Conservation (phyloP, 2,329 filamentous ascomycete genomes). For the Penicillium polonicum region DNA sequence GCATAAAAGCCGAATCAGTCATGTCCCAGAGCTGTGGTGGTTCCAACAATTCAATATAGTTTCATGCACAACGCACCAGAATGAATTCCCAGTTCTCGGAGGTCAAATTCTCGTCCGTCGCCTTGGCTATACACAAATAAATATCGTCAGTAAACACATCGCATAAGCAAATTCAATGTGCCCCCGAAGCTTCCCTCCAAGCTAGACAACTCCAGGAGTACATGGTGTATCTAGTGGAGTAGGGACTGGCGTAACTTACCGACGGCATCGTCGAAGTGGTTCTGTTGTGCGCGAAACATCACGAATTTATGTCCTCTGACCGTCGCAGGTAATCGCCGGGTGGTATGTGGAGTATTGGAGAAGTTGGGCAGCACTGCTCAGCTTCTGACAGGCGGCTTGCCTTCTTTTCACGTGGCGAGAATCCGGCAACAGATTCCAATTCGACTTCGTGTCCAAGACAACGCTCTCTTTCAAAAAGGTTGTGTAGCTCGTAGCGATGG, state of each 20-base stretch:
- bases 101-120: slow-evolving; percentile 97
- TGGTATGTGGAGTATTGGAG: slow-evolving; percentile 7
- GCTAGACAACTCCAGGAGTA: background rate
- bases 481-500: slow-evolving; percentile 6
- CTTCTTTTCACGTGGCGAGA: background rate
- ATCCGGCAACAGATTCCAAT: background rate
- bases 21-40: background rate
- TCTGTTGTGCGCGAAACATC: slow-evolving; percentile 64
- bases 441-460: background rate
- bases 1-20: slow-evolving; percentile 13
- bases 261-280: slow-evolving; percentile 69
- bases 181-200: background rate
- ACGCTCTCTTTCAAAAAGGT: background rate
- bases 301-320: slow-evolving; percentile 16
- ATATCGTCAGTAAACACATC: slow-evolving; percentile 27
- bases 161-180: background rate
- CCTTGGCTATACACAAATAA: slow-evolving; percentile 58
- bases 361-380: slow-evolving; percentile 15
- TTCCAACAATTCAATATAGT: background rate
- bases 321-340: slow-evolving; percentile 7
- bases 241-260: slow-evolving; percentile 47
- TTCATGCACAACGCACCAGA: slow-evolving; percentile 47
- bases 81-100: slow-evolving; percentile 76
- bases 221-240: background rate
- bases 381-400: slow-evolving; percentile 2